Conservation (phyloP, 2,329 filamentous ascomycete genomes). For the Harringtonia aguacate region DNA sequence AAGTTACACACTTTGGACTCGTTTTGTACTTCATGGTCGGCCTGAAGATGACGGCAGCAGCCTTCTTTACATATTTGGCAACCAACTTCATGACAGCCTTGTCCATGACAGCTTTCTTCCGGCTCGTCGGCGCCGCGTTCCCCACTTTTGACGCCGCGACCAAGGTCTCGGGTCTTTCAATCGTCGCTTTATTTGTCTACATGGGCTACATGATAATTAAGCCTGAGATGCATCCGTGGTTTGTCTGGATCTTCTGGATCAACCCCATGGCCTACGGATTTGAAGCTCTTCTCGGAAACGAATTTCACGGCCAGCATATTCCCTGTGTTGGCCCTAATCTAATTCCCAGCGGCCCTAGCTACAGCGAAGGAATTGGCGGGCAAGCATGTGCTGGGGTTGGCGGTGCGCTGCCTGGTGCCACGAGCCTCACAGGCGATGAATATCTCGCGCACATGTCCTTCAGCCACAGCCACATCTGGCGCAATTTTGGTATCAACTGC, state of each 20-base stretch:
- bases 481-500: constrained; percentile 69
- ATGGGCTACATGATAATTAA: constrained; percentile 58
- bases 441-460: constrained; percentile 34
- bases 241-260: constrained; percentile 55
- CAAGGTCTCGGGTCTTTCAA: constrained; percentile 41
- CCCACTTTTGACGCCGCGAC: constrained; percentile 54
- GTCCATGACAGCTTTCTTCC: constrained; percentile 51
- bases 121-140: constrained; percentile 48
- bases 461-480: constrained; percentile 49
- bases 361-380: constrained; percentile 20
- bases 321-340: constrained; percentile 38
- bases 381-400: constrained; percentile 47
- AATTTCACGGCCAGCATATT: constrained; percentile 40
- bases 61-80: constrained; percentile 57
- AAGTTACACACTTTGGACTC: constrained; percentile 57
- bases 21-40: constrained; percentile 71
- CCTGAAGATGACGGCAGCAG: constrained; percentile 51
- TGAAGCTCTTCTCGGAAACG: constrained; percentile 46
- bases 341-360: constrained; percentile 38
- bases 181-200: constrained; percentile 55
- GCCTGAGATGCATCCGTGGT: constrained; percentile 55
- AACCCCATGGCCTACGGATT: constrained; percentile 57
- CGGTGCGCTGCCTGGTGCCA: constrained; percentile 36
- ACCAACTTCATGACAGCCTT: constrained; percentile 39
- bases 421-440: constrained; percentile 39